Conservation (phyloP, 2,329 filamentous ascomycete species). For the Ilyonectria mors-panacis region DNA sequence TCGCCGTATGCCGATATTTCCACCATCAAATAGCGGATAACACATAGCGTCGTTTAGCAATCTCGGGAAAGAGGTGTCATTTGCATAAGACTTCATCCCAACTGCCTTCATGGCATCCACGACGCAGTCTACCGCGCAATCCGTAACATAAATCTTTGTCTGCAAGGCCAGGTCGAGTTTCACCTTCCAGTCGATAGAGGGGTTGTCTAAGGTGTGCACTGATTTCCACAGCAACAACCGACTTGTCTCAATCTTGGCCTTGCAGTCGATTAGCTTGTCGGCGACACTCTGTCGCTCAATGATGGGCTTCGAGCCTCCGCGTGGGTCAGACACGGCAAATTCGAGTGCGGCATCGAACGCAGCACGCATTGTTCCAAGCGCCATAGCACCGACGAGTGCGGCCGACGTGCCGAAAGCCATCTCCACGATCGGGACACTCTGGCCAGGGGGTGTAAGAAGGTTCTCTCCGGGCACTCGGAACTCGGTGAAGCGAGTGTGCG, state of each 20-base stretch:
- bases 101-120: not conserved
- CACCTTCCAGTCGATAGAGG: not conserved
- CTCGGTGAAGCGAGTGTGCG: conserved; percentile 63
- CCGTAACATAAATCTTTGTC: not conserved
- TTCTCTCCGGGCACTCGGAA: conserved; percentile 64
- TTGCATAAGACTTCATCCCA: not conserved
- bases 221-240: conserved; percentile 68
- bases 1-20: conserved; percentile 33
- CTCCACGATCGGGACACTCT: conserved; percentile 58
- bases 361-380: conserved; percentile 66
- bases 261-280: conserved; percentile 66
- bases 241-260: conserved; percentile 65
- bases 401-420: conserved; percentile 60
- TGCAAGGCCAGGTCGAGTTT: conserved; percentile 3
- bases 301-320: conserved; percentile 62
- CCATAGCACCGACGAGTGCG: conserved; percentile 69
- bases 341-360: conserved; percentile 66
- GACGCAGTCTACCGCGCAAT: not conserved
- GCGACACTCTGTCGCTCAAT: conserved; percentile 65
- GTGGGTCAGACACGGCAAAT: conserved; percentile 63
- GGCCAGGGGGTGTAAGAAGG: conserved; percentile 60
- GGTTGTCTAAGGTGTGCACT: conserved; percentile 57
- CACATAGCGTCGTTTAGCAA: conserved; percentile 27
- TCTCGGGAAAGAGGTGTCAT: conserved; percentile 36
- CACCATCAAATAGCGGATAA: conserved; percentile 35